Evolutionary conservation across 2,329 filamentous ascomycete species (phyloP).

Genomic region (Aurifilum marmelostoma): DNA sequence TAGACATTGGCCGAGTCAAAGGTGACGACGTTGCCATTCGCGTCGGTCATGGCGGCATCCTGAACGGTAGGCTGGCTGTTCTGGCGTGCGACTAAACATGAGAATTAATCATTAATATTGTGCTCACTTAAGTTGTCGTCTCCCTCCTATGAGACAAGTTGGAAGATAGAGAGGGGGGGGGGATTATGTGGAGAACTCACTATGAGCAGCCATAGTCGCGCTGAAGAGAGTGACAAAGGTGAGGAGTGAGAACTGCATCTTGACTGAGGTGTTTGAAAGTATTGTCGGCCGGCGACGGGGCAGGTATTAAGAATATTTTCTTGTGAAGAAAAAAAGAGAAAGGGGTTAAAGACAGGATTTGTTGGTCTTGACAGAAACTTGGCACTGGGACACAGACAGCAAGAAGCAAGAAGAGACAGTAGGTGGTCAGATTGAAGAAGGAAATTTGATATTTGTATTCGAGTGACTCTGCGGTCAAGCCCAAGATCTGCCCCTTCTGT

Average conservation of each 20-base stretch:
- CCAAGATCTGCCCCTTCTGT: slow-evolving; percentile 20
- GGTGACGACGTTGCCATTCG: slow-evolving; percentile 48
- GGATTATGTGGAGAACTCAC: background rate
- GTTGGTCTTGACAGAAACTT: slow-evolving; percentile 21
- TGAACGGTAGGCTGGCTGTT: slow-evolving; percentile 38
- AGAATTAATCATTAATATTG: background rate
- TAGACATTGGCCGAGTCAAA: slow-evolving; percentile 50
- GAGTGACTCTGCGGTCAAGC: background rate
- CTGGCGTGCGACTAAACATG: background rate
- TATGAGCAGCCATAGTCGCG: slow-evolving; percentile 46
- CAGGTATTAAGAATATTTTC: slow-evolving; percentile 39
- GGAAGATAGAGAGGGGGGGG: too few species aligned
- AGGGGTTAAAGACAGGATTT: slow-evolving; percentile 33
- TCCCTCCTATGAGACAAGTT: background rate
- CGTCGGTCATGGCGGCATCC: slow-evolving; percentile 51
- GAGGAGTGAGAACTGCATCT: slow-evolving; percentile 56
- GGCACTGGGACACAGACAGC: slow-evolving; percentile 20
- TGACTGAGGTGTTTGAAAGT: slow-evolving; percentile 30
- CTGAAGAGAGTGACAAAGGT: slow-evolving; percentile 52
- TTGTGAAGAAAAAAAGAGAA: slow-evolving; percentile 33
- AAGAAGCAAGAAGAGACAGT: slow-evolving; percentile 14
- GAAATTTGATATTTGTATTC: slow-evolving; percentile 32
- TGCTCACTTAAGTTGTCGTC: background rate
- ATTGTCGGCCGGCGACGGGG: slow-evolving; percentile 58
- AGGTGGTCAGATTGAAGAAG: slow-evolving; percentile 20